A percentile compares a stretch with the other conserved stretches of the same genome.
These are phyloP conservation scores for Saksenaea vasiformis DNA, from an alignment of 371 early-diverging fungal species.

Conservation along the genomic window DNA sequence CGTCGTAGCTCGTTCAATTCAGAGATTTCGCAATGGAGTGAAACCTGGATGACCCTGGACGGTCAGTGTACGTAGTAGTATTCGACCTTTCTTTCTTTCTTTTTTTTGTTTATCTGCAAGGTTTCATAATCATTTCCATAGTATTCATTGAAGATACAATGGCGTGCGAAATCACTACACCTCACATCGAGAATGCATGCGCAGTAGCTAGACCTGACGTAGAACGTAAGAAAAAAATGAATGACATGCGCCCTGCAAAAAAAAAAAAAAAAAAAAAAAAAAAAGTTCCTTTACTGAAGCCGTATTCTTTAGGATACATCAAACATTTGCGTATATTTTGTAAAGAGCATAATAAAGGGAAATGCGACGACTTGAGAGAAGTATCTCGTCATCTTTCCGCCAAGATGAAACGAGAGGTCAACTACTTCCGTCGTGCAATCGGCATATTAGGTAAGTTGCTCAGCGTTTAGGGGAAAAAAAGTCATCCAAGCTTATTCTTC, in stretches of 20 bases:
- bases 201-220: constrained; percentile 6
- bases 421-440: not conserved
- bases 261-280: no score
- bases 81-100: no score
- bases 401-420: constrained; percentile 9
- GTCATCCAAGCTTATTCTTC: not conserved
- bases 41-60: not conserved
- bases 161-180: not conserved
- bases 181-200: not conserved
- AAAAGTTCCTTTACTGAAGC: not conserved
- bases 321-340: constrained; percentile 11
- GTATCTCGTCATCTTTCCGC: constrained; percentile 2
- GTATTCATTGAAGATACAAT: not conserved
- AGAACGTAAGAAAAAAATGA: constrained; percentile 19
- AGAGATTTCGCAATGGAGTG: constrained; percentile 10
- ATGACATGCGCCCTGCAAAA: not conserved
- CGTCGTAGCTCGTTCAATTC: constrained; percentile 13
- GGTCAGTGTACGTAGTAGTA: constrained; percentile 8
- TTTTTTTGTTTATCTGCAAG: not conserved
- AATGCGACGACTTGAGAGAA: constrained; percentile 7
- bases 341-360: constrained; percentile 7
- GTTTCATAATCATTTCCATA: not conserved
- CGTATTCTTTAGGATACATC: constrained; percentile 10
- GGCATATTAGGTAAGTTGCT: not conserved
- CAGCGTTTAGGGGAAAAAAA: not conserved